Percentiles rank a stretch among this genome's conserved stretches.
phyloP scores from a whole-genome alignment of 352 stramenopile genomes.

The Globisporangium sylvaticum region DNA sequence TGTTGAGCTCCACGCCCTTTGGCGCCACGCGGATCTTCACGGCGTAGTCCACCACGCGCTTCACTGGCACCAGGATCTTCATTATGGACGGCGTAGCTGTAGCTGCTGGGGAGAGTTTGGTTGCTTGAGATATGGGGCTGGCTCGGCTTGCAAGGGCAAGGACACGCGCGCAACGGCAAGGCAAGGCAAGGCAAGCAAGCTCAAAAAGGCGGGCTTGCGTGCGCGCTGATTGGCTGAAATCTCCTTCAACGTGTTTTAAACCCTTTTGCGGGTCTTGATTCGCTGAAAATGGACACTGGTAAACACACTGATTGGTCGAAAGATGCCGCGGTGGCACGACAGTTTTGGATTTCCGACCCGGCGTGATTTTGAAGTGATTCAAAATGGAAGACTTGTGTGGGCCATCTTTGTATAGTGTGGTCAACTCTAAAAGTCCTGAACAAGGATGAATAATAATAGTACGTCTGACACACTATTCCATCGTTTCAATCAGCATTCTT shows the following conservation, averaged over 20 bases:
- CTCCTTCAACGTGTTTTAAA: not conserved
- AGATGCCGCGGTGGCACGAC: not conserved
- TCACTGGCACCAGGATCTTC: conserved; percentile 96
- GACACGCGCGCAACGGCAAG: not conserved
- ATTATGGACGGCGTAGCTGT: conserved; percentile 18
- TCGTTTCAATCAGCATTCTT: not conserved
- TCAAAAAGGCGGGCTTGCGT: not conserved
- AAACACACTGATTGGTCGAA: conserved; percentile 9
- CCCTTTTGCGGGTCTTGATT: conserved; percentile 1
- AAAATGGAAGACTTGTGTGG: not conserved
- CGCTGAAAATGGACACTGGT: conserved; percentile 7
- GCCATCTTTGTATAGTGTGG: not conserved
- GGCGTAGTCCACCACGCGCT: conserved; percentile 97
- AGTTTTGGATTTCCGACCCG: conserved; percentile 5
- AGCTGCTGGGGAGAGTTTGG: not conserved
- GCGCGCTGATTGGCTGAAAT: not conserved
- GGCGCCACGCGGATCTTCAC: conserved; percentile 97
- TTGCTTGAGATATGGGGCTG: not conserved
- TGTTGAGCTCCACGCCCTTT: conserved; percentile 94
- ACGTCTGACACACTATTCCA: not conserved
- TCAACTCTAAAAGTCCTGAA: not conserved
- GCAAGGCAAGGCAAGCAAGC: not conserved
- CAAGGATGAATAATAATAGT: not conserved
- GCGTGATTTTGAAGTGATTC: not conserved
- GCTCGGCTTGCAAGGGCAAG: not conserved